Percentiles rank a stretch among this genome's conserved stretches.
These are phyloP conservation scores for Pestalotiopsis sp. DNA, from an alignment of 2,329 filamentous ascomycete species.

Conservation along the genomic window DNA sequence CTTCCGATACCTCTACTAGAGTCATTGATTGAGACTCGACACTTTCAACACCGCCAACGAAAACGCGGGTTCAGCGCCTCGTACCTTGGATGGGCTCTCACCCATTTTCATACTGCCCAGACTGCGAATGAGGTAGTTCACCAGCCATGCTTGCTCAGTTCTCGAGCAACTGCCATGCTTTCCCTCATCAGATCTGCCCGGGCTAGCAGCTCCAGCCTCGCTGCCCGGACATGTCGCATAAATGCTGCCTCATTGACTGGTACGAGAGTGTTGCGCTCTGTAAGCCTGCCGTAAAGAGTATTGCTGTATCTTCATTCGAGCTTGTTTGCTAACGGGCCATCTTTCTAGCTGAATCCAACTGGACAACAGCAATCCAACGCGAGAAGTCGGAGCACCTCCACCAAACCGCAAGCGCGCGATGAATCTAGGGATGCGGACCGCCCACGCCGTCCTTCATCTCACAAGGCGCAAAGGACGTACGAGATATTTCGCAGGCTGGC, in stretches of 20 bases:
- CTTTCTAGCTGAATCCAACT: neutral
- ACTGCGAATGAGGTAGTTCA: neutral
- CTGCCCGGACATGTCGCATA: constrained; percentile 15
- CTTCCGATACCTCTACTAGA: neutral
- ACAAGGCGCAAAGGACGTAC: constrained; percentile 19
- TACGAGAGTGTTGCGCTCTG: neutral
- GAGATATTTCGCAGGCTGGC: constrained; percentile 23
- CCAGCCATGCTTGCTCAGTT: constrained; percentile 24
- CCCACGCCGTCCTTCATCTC: neutral
- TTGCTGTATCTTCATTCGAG: neutral
- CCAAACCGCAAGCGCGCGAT: neutral
- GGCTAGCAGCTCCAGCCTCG: constrained; percentile 23
- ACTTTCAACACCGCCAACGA: neutral
- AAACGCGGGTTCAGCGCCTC: neutral
- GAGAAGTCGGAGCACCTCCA: neutral
- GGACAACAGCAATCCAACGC: neutral
- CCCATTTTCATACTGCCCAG: neutral
- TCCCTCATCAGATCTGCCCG: constrained; percentile 22
- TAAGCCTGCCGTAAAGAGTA: neutral
- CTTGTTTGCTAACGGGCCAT: neutral
- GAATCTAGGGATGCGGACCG: neutral
- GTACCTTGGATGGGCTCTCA: neutral
- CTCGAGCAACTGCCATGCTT: constrained; percentile 25
- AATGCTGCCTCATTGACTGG: constrained; percentile 26
- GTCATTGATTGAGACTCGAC: neutral